A percentile compares a stretch with the other conserved stretches of the same genome.
These are phyloP conservation scores for Musa balbisiana DNA, from an alignment of 202 grass and related monocot genomes.

Conservation along the genomic window DNA sequence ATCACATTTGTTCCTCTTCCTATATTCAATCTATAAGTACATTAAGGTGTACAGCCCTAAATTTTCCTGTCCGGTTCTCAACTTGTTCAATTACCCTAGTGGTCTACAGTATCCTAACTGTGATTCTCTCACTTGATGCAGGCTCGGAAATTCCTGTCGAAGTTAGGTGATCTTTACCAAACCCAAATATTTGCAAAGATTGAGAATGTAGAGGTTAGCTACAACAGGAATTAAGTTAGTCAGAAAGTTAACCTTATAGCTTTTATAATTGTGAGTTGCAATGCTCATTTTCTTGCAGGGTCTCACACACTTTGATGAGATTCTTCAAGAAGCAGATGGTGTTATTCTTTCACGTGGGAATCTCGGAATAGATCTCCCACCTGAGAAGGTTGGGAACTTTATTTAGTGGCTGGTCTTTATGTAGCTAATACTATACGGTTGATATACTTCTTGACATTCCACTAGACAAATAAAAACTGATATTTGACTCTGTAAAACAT, in stretches of 20 bases:
- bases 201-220: constrained; percentile 87
- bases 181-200: constrained; percentile 99
- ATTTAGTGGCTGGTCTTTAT: neutral
- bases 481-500: no score
- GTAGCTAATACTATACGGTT: neutral
- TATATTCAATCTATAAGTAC: neutral
- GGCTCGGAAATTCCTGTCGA: constrained; percentile 77
- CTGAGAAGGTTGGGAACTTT: constrained; percentile 61
- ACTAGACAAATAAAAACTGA: neutral
- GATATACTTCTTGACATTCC: neutral
- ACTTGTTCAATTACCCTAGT: neutral
- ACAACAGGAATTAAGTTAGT: neutral
- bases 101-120: neutral
- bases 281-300: constrained; percentile 44
- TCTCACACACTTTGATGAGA: constrained; percentile 96
- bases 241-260: neutral
- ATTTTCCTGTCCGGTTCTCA: constrained; percentile 1
- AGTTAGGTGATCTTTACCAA: constrained; percentile 75
- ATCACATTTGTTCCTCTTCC: constrained; percentile 12
- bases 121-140: constrained; percentile 13
- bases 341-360: constrained; percentile 96
- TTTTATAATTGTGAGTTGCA: neutral
- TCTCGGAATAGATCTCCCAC: constrained; percentile 92
- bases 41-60: neutral
- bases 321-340: constrained; percentile 78